These are phyloP conservation scores for Taiozyma sp. DNA, from an alignment of 1,139 yeast genomes.

Conservation along the genomic window DNA sequence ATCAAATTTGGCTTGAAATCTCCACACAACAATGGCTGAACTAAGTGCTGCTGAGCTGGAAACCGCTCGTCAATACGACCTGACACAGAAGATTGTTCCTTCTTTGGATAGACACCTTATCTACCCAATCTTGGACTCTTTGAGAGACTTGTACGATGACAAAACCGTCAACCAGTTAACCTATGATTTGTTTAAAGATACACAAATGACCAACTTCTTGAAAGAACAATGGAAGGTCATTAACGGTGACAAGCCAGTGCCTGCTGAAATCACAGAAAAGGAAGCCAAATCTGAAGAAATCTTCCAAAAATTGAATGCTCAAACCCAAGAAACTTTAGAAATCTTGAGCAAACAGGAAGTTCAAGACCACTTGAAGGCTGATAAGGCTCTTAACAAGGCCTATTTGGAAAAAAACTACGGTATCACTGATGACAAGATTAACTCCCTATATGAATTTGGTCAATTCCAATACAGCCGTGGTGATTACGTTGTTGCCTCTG, in stretches of 20 bases:
- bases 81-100: constrained; percentile 47
- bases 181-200: constrained; percentile 47
- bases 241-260: constrained; percentile 32
- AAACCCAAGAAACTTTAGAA: constrained; percentile 41
- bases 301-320: constrained; percentile 35
- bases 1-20: background rate
- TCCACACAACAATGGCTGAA: constrained; percentile 18
- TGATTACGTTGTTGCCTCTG: constrained; percentile 53
- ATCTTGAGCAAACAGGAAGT: constrained; percentile 46
- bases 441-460: constrained; percentile 49
- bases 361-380: constrained; percentile 44
- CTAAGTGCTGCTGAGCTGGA: constrained; percentile 29
- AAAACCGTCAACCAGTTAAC: constrained; percentile 40
- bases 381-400: constrained; percentile 45
- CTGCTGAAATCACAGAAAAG: constrained; percentile 35
- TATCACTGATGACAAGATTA: constrained; percentile 44
- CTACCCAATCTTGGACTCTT: constrained; percentile 47
- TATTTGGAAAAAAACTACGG: constrained; percentile 39
- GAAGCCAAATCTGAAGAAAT: constrained; percentile 36
- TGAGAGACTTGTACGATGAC: constrained; percentile 40
- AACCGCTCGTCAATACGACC: constrained; percentile 40
- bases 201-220: constrained; percentile 49
- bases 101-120: constrained; percentile 56
- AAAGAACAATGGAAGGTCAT: constrained; percentile 39
- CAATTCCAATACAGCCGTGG: constrained; percentile 59